phyloP scores from a whole-genome alignment of 352 stramenopile species.

The Globisporangium spinosum region DNA sequence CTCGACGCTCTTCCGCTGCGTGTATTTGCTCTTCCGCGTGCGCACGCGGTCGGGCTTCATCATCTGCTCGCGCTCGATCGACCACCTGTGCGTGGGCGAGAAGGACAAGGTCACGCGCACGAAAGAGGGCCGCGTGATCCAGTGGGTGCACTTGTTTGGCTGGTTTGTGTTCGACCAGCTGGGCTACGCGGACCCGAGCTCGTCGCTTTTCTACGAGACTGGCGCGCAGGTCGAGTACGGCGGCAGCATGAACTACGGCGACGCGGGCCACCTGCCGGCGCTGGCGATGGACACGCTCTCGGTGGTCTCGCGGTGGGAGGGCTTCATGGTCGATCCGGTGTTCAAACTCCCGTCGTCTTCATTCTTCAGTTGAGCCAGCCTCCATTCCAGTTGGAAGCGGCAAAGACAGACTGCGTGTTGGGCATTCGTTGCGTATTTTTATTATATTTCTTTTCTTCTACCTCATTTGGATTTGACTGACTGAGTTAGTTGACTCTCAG shows the following conservation, averaged over 20 bases:
- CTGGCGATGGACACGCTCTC: conserved; percentile 69
- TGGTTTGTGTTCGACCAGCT: conserved; percentile 70
- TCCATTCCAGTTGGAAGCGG: background rate
- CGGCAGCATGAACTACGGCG: conserved; percentile 56
- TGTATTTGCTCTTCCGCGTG: conserved; percentile 72
- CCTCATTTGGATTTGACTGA: background rate
- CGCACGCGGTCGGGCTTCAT: conserved; percentile 60
- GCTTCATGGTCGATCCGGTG: conserved; percentile 50
- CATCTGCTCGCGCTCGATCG: conserved; percentile 57
- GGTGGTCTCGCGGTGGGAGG: conserved; percentile 63
- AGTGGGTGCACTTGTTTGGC: conserved; percentile 63
- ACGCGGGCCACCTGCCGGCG: conserved; percentile 35
- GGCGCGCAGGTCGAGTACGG: conserved; percentile 64
- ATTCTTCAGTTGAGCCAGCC: conserved; percentile 16
- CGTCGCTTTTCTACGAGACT: conserved; percentile 31
- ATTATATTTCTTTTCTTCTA: conserved; percentile 1
- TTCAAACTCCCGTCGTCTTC: conserved; percentile 43
- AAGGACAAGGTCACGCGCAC: conserved; percentile 22
- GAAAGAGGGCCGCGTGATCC: conserved; percentile 40
- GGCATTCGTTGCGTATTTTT: conserved; percentile 4
- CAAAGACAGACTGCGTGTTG: background rate
- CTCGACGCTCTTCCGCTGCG: conserved; percentile 50
- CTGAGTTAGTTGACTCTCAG: background rate
- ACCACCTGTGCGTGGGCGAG: conserved; percentile 15
- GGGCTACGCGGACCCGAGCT: conserved; percentile 25